Evolutionary conservation across 371 early-diverging fungal species (phyloP).

Genomic region (Mortierella sp.): DNA sequence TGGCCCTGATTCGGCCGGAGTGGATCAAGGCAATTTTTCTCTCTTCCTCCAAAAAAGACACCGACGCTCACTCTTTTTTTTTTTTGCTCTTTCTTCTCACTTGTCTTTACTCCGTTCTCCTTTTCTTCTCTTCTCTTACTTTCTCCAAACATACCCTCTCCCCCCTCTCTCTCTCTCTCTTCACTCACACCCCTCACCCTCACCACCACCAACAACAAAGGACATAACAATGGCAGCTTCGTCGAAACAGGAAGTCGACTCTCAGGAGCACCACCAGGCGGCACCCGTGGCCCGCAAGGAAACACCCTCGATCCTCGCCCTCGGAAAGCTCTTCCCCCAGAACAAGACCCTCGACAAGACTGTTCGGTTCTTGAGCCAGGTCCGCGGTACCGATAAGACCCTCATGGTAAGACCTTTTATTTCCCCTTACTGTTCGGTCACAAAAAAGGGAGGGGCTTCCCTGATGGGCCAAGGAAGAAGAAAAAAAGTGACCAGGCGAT

Average conservation of each 20-base stretch:
- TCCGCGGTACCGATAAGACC: slow-evolving; percentile 94
- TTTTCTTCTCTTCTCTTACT: neutral
- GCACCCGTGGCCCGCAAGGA: slow-evolving; percentile 29
- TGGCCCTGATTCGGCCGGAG: slow-evolving; percentile 38
- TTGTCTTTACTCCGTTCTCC: neutral
- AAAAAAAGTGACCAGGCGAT: neutral
- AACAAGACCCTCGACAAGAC: slow-evolving; percentile 72
- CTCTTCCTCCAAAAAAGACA: neutral
- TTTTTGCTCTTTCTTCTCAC: neutral
- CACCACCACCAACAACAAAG: slow-evolving; percentile 3
- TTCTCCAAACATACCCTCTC: neutral
- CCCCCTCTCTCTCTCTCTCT: neutral
- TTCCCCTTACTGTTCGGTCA: neutral
- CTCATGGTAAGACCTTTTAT: slow-evolving; percentile 83
- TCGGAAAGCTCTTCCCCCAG: slow-evolving; percentile 54
- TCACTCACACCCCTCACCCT: neutral
- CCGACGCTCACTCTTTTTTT: neutral
- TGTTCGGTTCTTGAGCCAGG: slow-evolving; percentile 80
- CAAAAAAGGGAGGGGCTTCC: neutral
- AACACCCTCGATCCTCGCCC: slow-evolving; percentile 44
- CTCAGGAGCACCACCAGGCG: slow-evolving; percentile 36
- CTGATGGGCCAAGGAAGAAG: neutral
- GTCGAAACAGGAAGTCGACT: slow-evolving; percentile 44
- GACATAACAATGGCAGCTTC: slow-evolving; percentile 37
- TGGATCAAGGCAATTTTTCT: neutral